These are phyloP conservation scores for Trichoderma oligosporum DNA, from an alignment of 2,329 filamentous ascomycete genomes.

Conservation along the genomic window DNA sequence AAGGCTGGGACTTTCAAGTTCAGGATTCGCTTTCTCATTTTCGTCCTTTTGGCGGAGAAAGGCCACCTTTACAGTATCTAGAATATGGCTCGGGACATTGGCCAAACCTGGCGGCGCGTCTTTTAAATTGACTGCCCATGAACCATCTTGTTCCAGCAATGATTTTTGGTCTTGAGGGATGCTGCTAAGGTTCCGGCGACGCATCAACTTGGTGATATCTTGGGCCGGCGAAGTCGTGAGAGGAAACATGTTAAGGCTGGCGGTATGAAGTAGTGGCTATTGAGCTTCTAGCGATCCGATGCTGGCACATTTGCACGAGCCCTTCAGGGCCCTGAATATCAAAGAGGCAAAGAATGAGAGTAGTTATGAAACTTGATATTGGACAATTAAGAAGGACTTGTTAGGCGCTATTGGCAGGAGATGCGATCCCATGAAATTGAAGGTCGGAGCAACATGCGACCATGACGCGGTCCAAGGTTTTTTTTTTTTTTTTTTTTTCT, in stretches of 20 bases:
- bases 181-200: slow-evolving; percentile 28
- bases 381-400: neutral
- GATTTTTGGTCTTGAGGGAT: slow-evolving; percentile 40
- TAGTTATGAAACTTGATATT: too few species aligned
- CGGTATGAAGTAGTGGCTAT: neutral
- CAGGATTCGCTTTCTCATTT: slow-evolving; percentile 1
- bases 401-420: neutral
- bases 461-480: slow-evolving; percentile 10
- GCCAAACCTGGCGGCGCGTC: slow-evolving; percentile 25
- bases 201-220: slow-evolving; percentile 26
- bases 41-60: slow-evolving; percentile 20
- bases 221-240: slow-evolving; percentile 24
- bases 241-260: slow-evolving; percentile 28
- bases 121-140: slow-evolving; percentile 36
- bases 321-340: too few species aligned
- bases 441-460: neutral
- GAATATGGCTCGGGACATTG: slow-evolving; percentile 37
- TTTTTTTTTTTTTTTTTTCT: too few species aligned
- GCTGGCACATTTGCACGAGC: neutral
- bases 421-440: slow-evolving; percentile 14
- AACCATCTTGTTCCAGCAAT: slow-evolving; percentile 34
- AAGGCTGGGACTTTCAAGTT: neutral
- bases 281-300: neutral
- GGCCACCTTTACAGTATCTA: slow-evolving; percentile 31
- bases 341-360: too few species aligned